These are phyloP conservation scores for Mycena epipterygia DNA, from an alignment of 768 basidiomycete species.

Conservation along the genomic window DNA sequence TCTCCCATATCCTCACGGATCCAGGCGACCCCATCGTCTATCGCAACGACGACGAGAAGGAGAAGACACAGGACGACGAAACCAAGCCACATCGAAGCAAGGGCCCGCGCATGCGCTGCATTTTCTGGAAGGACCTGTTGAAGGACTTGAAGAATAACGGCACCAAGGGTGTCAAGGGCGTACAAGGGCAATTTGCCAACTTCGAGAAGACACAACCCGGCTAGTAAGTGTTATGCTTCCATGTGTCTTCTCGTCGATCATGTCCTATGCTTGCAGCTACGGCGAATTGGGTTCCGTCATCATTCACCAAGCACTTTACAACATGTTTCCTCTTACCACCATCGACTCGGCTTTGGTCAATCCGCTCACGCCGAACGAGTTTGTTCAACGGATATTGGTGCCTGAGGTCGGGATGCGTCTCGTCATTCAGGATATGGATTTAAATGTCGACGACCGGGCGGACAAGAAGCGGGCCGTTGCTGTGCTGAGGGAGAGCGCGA, in stretches of 20 bases:
- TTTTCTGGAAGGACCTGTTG: slow-evolving; percentile 80
- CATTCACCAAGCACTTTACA: slow-evolving; percentile 82
- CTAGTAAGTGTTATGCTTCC: slow-evolving; percentile 72
- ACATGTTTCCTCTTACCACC: slow-evolving; percentile 76
- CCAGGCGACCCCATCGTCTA: slow-evolving; percentile 44
- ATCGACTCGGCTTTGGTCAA: slow-evolving; percentile 67
- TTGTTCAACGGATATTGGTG: slow-evolving; percentile 87
- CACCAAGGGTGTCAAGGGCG: slow-evolving; percentile 72
- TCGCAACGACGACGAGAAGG: slow-evolving; percentile 40
- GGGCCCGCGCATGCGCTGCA: slow-evolving; percentile 56
- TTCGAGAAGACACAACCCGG: slow-evolving; percentile 91
- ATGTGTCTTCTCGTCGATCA: background rate
- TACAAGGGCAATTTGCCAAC: slow-evolving; percentile 80
- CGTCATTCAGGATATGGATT: slow-evolving; percentile 81
- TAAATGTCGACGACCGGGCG: slow-evolving; percentile 54
- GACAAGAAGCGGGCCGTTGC: slow-evolving; percentile 59
- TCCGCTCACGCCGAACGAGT: slow-evolving; percentile 82
- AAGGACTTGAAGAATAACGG: slow-evolving; percentile 76
- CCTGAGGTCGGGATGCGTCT: slow-evolving; percentile 88
- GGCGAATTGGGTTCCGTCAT: slow-evolving; percentile 88
- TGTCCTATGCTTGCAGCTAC: slow-evolving; percentile 65
- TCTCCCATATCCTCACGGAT: slow-evolving; percentile 69
- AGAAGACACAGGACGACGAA: slow-evolving; percentile 39
- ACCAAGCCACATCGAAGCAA: slow-evolving; percentile 31
- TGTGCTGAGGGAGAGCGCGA: slow-evolving; percentile 80